Percentiles rank a stretch among this genome's conserved stretches.
Conservation (phyloP, 2,329 filamentous ascomycete species). For the Cladosporium sp. region DNA sequence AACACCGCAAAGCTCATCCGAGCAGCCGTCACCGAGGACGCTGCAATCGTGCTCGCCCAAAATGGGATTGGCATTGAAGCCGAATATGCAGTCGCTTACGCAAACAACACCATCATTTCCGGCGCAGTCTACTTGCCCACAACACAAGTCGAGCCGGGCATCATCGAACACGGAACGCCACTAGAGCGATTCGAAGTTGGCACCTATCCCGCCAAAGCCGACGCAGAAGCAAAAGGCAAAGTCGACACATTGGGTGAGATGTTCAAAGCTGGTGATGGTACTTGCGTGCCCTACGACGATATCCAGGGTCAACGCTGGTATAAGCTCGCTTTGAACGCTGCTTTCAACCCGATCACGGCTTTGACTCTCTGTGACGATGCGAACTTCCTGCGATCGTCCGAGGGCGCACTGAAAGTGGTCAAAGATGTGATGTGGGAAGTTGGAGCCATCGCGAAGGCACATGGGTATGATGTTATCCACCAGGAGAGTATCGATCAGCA, state of each 20-base stretch:
- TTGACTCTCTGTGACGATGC: conserved; percentile 53
- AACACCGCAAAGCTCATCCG: conserved; percentile 35
- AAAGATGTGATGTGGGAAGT: conserved; percentile 45
- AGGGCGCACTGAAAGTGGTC: conserved; percentile 35
- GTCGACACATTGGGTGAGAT: conserved; percentile 18
- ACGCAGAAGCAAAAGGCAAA: conserved; percentile 14
- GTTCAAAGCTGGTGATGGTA: conserved; percentile 37
- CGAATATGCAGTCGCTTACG: conserved; percentile 49
- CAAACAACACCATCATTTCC: conserved; percentile 50
- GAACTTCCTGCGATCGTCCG: conserved; percentile 44
- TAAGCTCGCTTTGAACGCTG: conserved; percentile 57
- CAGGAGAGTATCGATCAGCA: conserved; percentile 38
- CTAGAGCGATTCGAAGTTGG: conserved; percentile 50
- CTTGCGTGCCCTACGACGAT: conserved; percentile 48
- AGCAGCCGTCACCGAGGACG: conserved; percentile 39
- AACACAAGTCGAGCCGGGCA: conserved; percentile 47
- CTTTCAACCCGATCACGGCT: conserved; percentile 58
- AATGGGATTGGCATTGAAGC: conserved; percentile 61
- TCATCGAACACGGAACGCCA: conserved; percentile 43
- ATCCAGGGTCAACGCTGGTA: conserved; percentile 56
- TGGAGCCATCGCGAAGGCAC: conserved; percentile 36
- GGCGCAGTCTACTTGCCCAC: conserved; percentile 54
- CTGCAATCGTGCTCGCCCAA: conserved; percentile 56
- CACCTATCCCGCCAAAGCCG: conserved; percentile 40
- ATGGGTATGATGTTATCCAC: conserved; percentile 37